Percentiles rank a stretch among this genome's conserved stretches.
Evolutionary conservation across 148 eudicot species (phyloP).

Genomic region (Nepenthes mirabilis): DNA sequence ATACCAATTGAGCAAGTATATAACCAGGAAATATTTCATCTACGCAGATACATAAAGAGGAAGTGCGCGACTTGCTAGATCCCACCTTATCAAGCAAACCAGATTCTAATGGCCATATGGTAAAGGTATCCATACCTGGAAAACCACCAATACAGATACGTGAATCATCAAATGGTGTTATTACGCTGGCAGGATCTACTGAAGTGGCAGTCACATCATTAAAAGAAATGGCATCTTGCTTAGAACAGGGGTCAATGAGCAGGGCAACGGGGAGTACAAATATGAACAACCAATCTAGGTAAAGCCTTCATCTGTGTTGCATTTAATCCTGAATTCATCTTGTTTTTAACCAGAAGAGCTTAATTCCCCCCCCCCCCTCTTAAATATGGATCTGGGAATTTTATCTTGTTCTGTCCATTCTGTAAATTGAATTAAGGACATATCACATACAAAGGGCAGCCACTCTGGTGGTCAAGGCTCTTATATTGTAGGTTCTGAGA

Average conservation of each 20-base stretch:
- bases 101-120: conserved; percentile 53
- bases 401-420: no score
- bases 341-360: no score
- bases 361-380: no score
- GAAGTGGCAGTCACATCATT: conserved; percentile 75
- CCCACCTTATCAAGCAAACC: conserved; percentile 39
- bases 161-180: conserved; percentile 89
- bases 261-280: conserved; percentile 99
- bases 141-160: conserved; percentile 95
- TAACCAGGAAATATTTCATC: conserved; percentile 8
- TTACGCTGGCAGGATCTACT: conserved; percentile 93
- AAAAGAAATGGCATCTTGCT: conserved; percentile 91
- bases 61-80: conserved; percentile 89
- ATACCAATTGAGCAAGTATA: conserved; percentile 6
- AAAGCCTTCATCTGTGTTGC: neutral
- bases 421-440: no score
- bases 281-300: conserved; percentile 98
- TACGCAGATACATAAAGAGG: conserved; percentile 93
- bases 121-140: conserved; percentile 60
- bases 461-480: no score
- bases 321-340: no score
- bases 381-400: no score
- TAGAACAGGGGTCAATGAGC: conserved; percentile 92
- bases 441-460: no score
- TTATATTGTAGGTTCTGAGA: no score